Conservation (phyloP, 441 rosid genomes). For the Adansonia gregorii region DNA sequence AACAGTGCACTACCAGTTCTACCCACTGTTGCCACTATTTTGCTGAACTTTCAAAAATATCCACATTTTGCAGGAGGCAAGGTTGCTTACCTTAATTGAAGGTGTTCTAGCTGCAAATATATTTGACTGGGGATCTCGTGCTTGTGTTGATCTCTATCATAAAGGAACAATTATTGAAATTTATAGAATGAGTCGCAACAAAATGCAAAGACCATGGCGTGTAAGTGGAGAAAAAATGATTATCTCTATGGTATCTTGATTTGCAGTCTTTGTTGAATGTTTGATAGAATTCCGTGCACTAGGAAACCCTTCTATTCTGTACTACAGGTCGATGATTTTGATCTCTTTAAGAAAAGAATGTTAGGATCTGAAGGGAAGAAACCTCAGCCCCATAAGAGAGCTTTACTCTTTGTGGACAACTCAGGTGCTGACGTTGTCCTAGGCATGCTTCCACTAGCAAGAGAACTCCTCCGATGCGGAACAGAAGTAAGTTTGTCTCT, state of each 20-base stretch:
- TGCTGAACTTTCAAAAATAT: neutral
- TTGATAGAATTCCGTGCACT: constrained; percentile 18
- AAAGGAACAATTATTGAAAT: constrained; percentile 97
- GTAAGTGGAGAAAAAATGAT: constrained; percentile 47
- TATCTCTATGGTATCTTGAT: constrained; percentile 12
- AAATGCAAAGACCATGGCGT: constrained; percentile 99
- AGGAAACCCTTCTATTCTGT: constrained; percentile 18
- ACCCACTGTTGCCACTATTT: neutral
- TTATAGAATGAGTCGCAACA: constrained; percentile 97
- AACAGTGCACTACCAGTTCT: neutral
- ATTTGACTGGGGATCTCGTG: constrained; percentile 99
- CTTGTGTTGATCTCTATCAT: constrained; percentile 97
- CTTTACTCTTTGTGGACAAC: constrained; percentile 95
- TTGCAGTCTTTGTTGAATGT: constrained; percentile 23
- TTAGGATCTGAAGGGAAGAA: constrained; percentile 65
- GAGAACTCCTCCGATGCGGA: constrained; percentile 93
- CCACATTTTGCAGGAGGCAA: constrained; percentile 66
- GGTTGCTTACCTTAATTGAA: constrained; percentile 85
- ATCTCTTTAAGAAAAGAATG: constrained; percentile 86
- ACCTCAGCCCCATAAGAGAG: constrained; percentile 83
- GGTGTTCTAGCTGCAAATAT: constrained; percentile 99
- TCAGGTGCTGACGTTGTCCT: constrained; percentile 94
- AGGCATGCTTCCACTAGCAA: constrained; percentile 95
- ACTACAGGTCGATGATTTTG: constrained; percentile 92
- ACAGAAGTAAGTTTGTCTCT: constrained; percentile 70